These are phyloP conservation scores for Linderniella brevidens DNA, from an alignment of 257 asterid species.

Conservation along the genomic window DNA sequence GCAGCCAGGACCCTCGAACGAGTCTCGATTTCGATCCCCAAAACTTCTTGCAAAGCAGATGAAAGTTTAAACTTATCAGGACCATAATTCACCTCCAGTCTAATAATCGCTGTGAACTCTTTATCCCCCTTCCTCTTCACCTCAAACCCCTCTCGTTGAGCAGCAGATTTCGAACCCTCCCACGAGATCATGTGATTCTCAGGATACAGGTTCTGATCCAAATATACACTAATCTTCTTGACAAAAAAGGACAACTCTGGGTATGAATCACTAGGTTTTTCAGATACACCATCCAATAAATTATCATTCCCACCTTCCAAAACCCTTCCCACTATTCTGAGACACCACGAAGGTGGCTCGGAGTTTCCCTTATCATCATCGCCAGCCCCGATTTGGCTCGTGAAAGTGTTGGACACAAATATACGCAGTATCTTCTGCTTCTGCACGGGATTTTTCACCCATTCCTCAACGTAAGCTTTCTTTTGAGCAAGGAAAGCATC, in stretches of 20 bases:
- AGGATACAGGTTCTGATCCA: conserved; percentile 71
- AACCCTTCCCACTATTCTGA: conserved; percentile 55
- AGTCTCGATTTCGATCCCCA: conserved; percentile 78
- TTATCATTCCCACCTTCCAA: conserved; percentile 49
- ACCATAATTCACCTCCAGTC: conserved; percentile 66
- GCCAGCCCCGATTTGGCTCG: conserved; percentile 20
- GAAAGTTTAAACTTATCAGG: conserved; percentile 72
- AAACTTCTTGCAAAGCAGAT: conserved; percentile 60
- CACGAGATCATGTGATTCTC: conserved; percentile 77
- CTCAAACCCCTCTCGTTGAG: conserved; percentile 68
- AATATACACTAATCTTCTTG: conserved; percentile 71
- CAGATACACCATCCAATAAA: conserved; percentile 16
- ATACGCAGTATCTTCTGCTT: conserved; percentile 22
- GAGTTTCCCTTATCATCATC: conserved; percentile 18
- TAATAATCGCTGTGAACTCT: conserved; percentile 73
- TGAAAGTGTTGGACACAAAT: conserved; percentile 22
- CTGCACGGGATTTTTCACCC: conserved; percentile 17
- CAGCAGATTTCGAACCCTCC: conserved; percentile 76
- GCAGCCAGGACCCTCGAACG: conserved; percentile 56
- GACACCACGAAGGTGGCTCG: conserved; percentile 75
- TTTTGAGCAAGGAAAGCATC: conserved; percentile 60
- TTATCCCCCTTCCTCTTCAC: conserved; percentile 78
- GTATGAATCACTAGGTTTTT: conserved; percentile 15
- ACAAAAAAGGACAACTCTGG: conserved; percentile 68
- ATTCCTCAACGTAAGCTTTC: conserved; percentile 34